A percentile compares a stretch with the other conserved stretches of the same genome.
These are phyloP conservation scores for Salix dunnii DNA, from an alignment of 345 rosid genomes.

Conservation along the genomic window DNA sequence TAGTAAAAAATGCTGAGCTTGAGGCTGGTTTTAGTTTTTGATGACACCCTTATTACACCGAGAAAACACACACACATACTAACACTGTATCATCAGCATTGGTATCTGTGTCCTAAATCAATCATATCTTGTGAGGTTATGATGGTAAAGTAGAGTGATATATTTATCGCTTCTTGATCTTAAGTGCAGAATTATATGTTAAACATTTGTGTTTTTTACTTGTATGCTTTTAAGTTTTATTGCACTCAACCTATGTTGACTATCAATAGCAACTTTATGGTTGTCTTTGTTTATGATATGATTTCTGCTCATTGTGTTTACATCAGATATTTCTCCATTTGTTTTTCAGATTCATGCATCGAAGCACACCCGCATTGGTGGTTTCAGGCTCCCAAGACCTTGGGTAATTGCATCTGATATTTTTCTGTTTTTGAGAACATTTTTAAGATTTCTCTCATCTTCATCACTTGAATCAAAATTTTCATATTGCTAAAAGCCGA, in stretches of 20 bases:
- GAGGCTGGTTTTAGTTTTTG: conserved; percentile 55
- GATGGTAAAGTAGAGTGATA: neutral
- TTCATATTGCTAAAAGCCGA: no score
- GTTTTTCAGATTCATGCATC: conserved; percentile 65
- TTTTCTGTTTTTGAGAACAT: neutral
- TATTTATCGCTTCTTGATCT: neutral
- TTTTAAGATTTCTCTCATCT: neutral
- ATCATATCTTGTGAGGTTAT: conserved; percentile 1
- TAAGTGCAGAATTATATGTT: neutral
- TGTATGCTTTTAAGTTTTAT: neutral
- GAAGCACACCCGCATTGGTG: conserved; percentile 82
- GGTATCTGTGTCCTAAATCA: neutral
- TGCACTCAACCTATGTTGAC: neutral
- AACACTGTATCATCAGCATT: neutral
- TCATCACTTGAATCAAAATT: neutral
- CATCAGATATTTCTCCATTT: neutral
- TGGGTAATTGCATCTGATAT: conserved; percentile 47
- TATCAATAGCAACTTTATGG: neutral
- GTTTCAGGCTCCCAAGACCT: conserved; percentile 89
- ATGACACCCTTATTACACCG: conserved; percentile 6
- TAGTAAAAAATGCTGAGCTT: conserved; percentile 91
- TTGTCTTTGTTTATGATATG: conserved; percentile 1
- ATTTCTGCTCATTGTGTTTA: neutral
- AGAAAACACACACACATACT: neutral
- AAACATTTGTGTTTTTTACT: neutral